Evolutionary conservation across 306 rosid genomes (phyloP).

Genomic region (Ormosia emarginata): DNA sequence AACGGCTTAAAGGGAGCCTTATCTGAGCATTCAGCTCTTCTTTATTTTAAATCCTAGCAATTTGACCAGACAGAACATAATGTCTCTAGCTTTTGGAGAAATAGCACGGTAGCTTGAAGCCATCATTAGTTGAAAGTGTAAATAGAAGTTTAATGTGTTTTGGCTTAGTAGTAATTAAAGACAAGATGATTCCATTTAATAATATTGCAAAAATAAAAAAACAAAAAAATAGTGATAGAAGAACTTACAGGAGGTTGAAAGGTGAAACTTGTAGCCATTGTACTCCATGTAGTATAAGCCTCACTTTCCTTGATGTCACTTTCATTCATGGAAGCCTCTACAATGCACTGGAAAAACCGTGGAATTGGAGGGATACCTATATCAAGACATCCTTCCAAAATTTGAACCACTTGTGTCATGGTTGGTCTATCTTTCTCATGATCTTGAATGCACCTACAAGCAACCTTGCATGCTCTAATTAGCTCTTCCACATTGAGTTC

Average conservation of each 20-base stretch:
- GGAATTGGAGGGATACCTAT: neutral
- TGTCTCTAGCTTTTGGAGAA: neutral
- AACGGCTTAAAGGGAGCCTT: neutral
- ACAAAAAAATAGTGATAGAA: neutral
- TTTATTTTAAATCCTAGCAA: neutral
- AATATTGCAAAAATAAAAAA: neutral
- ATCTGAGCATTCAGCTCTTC: neutral
- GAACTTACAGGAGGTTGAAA: neutral
- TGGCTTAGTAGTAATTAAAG: neutral
- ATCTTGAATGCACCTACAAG: constrained; percentile 24
- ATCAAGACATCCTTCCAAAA: constrained; percentile 6
- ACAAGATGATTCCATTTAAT: neutral
- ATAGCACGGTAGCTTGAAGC: no score
- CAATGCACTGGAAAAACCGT: neutral
- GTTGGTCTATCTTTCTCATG: constrained; percentile 9
- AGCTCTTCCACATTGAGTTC: constrained; percentile 1
- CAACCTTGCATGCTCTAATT: neutral
- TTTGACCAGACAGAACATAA: neutral
- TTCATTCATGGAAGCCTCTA: neutral
- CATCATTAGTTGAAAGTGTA: no score
- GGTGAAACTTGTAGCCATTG: neutral
- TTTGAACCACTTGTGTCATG: constrained; percentile 4
- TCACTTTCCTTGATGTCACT: neutral
- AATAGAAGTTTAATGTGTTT: neutral
- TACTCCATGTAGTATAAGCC: neutral